Conservation (phyloP, 495 filamentous ascomycete species). For the Aspergillus incahuasiensis region DNA sequence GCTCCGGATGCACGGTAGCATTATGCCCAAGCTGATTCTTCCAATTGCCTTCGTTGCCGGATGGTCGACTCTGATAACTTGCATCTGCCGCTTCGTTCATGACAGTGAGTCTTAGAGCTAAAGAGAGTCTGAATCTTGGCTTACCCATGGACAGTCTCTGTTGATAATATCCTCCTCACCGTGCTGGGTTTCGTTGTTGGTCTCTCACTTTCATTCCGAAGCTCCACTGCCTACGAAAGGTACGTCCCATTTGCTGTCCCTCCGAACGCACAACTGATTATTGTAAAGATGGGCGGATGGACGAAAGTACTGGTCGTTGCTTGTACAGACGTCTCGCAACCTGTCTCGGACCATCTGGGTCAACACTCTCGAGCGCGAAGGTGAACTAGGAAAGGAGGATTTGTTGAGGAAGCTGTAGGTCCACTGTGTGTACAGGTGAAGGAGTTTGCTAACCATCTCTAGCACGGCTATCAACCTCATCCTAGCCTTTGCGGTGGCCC, state of each 20-base stretch:
- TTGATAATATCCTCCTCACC: conserved; percentile 69
- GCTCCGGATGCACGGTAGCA: conserved; percentile 74
- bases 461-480: conserved; percentile 76
- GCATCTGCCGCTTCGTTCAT: conserved; percentile 51
- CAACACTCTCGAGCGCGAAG: conserved; percentile 62
- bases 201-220: conserved; percentile 76
- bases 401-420: conserved; percentile 63
- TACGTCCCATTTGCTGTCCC: conserved; percentile 17
- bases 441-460: conserved; percentile 9
- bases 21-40: conserved; percentile 74
- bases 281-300: conserved; percentile 59
- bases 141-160: conserved; percentile 34
- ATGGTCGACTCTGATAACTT: conserved; percentile 69
- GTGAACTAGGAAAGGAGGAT: conserved; percentile 59
- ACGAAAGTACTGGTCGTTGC: conserved; percentile 69
- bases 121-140: neutral
- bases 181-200: conserved; percentile 88
- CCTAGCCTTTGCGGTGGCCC: conserved; percentile 66
- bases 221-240: conserved; percentile 81
- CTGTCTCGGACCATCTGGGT: conserved; percentile 78
- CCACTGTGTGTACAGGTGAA: neutral
- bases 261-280: conserved; percentile 2
- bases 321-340: conserved; percentile 67
- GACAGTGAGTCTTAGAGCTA: conserved; percentile 33
- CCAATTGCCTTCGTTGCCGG: conserved; percentile 61